Conservation (phyloP, 148 eudicot species). For the Diospyros lotus region DNA sequence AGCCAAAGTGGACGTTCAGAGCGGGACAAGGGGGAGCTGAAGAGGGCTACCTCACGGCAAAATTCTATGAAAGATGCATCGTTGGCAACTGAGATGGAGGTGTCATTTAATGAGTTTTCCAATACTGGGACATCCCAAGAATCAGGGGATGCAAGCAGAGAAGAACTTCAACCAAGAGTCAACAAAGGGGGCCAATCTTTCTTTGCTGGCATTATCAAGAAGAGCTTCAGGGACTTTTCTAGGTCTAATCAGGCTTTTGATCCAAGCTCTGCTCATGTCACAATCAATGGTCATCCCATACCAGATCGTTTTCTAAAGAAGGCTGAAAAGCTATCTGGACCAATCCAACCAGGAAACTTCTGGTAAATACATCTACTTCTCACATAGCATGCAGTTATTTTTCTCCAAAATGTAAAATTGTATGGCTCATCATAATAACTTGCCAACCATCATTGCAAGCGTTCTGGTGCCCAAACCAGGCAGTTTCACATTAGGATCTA, state of each 20-base stretch:
- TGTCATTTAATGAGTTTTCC: slow-evolving; percentile 52
- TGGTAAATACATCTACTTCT: slow-evolving; percentile 47
- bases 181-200: slow-evolving; percentile 61
- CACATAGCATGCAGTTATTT: neutral
- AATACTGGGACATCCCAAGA: slow-evolving; percentile 52
- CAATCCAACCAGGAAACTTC: slow-evolving; percentile 75
- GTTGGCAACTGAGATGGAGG: slow-evolving; percentile 74
- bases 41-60: slow-evolving; percentile 33
- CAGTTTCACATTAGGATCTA: no score
- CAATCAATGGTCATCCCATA: slow-evolving; percentile 77
- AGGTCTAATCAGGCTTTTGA: slow-evolving; percentile 40
- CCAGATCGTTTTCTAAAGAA: slow-evolving; percentile 65
- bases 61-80: slow-evolving; percentile 55
- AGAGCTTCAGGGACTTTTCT: slow-evolving; percentile 56
- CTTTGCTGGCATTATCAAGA: slow-evolving; percentile 61
- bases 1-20: slow-evolving; percentile 58
- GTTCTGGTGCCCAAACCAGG: neutral
- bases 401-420: neutral
- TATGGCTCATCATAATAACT: neutral
- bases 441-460: neutral
- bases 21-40: slow-evolving; percentile 33
- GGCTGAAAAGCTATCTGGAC: slow-evolving; percentile 88
- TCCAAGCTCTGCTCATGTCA: slow-evolving; percentile 45
- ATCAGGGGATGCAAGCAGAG: slow-evolving; percentile 46
- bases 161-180: slow-evolving; percentile 47